Percentiles rank a stretch among this genome's conserved stretches.
Evolutionary conservation across 225 moss, liverwort and hornwort species (phyloP).

Genomic region (Polytrichum commune): DNA sequence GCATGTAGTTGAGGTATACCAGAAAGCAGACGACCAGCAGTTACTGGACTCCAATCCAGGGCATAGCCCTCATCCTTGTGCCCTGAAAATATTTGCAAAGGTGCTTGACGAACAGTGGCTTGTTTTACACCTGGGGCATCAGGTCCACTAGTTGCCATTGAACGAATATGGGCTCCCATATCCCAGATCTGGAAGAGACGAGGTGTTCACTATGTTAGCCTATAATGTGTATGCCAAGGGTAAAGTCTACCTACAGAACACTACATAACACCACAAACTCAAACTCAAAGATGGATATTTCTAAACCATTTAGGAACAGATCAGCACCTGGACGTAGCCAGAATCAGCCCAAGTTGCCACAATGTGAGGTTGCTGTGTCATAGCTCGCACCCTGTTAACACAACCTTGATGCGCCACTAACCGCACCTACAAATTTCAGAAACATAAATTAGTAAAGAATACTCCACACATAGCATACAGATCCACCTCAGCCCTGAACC

Average conservation of each 20-base stretch:
- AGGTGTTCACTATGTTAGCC: not conserved
- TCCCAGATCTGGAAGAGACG: constrained; percentile 49
- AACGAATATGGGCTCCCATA: constrained; percentile 45
- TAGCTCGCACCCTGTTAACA: constrained; percentile 81
- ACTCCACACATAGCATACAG: no score
- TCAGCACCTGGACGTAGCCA: constrained; percentile 85
- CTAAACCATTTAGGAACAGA: not conserved
- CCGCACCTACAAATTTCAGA: constrained; percentile 37
- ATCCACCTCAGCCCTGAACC: no score
- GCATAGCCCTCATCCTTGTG: constrained; percentile 66
- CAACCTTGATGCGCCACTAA: constrained; percentile 91
- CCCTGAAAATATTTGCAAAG: constrained; percentile 51
- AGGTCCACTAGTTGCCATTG: constrained; percentile 28
- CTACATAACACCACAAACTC: no score
- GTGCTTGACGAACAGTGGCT: constrained; percentile 23
- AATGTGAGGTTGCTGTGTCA: constrained; percentile 91
- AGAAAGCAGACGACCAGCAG: constrained; percentile 53
- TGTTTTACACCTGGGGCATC: not conserved
- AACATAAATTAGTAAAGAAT: no score
- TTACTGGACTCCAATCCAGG: constrained; percentile 57
- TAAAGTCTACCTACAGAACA: no score
- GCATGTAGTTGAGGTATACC: constrained; percentile 20
- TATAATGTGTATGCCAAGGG: not conserved
- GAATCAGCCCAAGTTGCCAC: constrained; percentile 92
- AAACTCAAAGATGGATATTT: not conserved